phyloP scores from a whole-genome alignment of 495 filamentous ascomycete genomes.

The Aspergillus sclerotiicarbonarius region DNA sequence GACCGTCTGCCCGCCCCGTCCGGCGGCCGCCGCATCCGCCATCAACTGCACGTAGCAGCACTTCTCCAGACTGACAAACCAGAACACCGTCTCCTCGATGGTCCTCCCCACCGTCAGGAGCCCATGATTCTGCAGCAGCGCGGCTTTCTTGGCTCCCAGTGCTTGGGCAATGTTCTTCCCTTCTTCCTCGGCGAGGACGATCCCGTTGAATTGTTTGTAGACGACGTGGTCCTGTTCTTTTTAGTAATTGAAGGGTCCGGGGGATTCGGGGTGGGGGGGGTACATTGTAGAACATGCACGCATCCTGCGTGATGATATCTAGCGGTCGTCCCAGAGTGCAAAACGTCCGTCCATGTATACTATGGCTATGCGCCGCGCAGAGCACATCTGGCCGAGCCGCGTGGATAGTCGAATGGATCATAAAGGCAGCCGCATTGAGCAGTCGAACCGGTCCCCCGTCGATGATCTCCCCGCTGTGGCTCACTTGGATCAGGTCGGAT shows the following conservation, averaged over 20 bases:
- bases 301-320: conserved; percentile 72
- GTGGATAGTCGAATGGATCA: conserved; percentile 69
- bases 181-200: conserved; percentile 71
- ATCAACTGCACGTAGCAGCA: conserved; percentile 74
- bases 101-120: conserved; percentile 55
- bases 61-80: conserved; percentile 73
- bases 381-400: conserved; percentile 66
- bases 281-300: conserved; percentile 64
- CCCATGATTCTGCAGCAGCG: conserved; percentile 69
- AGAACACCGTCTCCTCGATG: conserved; percentile 64
- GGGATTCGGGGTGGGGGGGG: background rate
- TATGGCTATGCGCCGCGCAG: conserved; percentile 72
- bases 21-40: conserved; percentile 70
- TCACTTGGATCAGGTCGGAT: conserved; percentile 70
- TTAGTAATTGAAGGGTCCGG: background rate
- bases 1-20: conserved; percentile 60
- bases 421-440: conserved; percentile 68
- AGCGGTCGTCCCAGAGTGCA: conserved; percentile 63
- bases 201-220: conserved; percentile 67
- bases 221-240: conserved; percentile 55
- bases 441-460: conserved; percentile 61
- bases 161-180: conserved; percentile 63
- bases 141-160: conserved; percentile 67
- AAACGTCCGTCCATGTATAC: conserved; percentile 68
- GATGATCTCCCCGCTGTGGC: conserved; percentile 62